phyloP scores from a whole-genome alignment of 2,329 filamentous ascomycete species.

The Hortaea werneckii region DNA sequence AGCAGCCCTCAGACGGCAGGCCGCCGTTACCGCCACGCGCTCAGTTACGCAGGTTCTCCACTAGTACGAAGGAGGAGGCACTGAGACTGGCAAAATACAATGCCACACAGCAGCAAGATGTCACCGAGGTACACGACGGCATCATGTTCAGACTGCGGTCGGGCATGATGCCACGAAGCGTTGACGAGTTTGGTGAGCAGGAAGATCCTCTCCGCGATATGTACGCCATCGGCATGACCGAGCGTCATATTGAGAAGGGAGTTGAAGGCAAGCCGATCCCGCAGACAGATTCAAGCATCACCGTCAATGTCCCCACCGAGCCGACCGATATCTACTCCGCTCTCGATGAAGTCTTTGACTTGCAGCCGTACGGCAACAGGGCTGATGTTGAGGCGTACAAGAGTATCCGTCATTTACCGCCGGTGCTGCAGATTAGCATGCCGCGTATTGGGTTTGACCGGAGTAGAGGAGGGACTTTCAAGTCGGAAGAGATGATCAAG shows the following conservation, averaged over 20 bases:
- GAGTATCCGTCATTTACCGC: slow-evolving; percentile 55
- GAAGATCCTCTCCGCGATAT: slow-evolving; percentile 44
- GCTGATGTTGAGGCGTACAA: slow-evolving; percentile 52
- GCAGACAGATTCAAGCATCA: slow-evolving; percentile 48
- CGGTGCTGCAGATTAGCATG: slow-evolving; percentile 80
- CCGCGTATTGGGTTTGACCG: slow-evolving; percentile 68
- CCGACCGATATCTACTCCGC: slow-evolving; percentile 68
- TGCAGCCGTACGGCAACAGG: slow-evolving; percentile 57
- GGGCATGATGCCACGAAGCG: slow-evolving; percentile 63
- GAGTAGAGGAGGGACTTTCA: slow-evolving; percentile 47
- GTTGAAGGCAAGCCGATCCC: slow-evolving; percentile 7
- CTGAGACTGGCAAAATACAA: slow-evolving; percentile 46
- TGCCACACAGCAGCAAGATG: slow-evolving; percentile 68
- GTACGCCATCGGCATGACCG: slow-evolving; percentile 16
- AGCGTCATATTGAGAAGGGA: slow-evolving; percentile 13
- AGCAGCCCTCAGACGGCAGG: slow-evolving; percentile 15
- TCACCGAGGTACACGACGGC: slow-evolving; percentile 89
- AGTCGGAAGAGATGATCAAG: slow-evolving; percentile 66
- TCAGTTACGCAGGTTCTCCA: slow-evolving; percentile 18
- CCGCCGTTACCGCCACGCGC: slow-evolving; percentile 51
- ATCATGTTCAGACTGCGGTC: slow-evolving; percentile 85
- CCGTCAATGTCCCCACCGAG: slow-evolving; percentile 48
- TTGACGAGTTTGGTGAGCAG: slow-evolving; percentile 63
- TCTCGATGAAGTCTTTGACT: slow-evolving; percentile 75
- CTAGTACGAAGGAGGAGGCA: slow-evolving; percentile 14